Conservation (phyloP, 75 land plant species). For the Sequoiadendron giganteum region DNA sequence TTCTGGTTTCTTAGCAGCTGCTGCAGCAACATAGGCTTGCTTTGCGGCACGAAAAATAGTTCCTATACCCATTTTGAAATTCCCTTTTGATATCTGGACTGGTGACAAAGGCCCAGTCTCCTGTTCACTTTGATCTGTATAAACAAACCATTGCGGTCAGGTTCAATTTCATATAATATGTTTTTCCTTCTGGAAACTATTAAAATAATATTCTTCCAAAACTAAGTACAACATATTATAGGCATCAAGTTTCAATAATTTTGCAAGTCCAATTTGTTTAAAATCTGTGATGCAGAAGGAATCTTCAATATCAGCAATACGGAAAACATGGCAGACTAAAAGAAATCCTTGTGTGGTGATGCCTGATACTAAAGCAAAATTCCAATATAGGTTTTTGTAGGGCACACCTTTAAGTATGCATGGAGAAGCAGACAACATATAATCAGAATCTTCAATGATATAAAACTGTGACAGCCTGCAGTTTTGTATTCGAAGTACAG, state of each 20-base stretch:
- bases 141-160: not conserved
- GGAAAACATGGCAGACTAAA: not conserved
- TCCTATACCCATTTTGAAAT: conserved; percentile 55
- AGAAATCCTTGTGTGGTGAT: not conserved
- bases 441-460: not conserved
- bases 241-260: not conserved
- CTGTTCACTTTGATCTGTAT: conserved; percentile 59
- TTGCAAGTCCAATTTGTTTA: not conserved
- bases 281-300: not conserved
- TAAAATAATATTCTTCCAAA: not conserved
- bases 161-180: not conserved
- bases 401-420: not conserved
- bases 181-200: conserved; percentile 4
- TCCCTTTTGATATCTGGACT: conserved; percentile 35
- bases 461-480: not conserved
- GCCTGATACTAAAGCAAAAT: not conserved
- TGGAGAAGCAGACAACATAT: not conserved
- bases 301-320: not conserved
- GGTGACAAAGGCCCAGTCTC: conserved; percentile 52
- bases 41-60: conserved; percentile 72
- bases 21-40: conserved; percentile 70
- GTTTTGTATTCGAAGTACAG: not conserved
- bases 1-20: conserved; percentile 36
- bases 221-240: not conserved
- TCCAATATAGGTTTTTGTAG: not conserved